Percentiles rank a stretch among this genome's conserved stretches.
phyloP scores from a whole-genome alignment of 2,329 filamentous ascomycete species.

The Exophiala spinifera region DNA sequence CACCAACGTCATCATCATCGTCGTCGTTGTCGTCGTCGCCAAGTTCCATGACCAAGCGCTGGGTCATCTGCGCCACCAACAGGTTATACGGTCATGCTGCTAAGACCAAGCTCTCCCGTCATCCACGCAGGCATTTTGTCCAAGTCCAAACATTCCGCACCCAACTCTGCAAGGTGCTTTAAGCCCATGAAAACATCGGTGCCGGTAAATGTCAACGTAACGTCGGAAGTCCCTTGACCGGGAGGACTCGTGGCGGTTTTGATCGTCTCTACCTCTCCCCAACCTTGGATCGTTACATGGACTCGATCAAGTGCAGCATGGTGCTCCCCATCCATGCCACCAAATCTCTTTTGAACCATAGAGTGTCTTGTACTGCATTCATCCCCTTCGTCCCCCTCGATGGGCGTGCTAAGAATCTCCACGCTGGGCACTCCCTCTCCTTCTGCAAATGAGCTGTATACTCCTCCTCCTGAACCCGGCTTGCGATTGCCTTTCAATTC shows the following conservation, averaged over 20 bases:
- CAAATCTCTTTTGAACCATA: slow-evolving; percentile 21
- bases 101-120: slow-evolving; percentile 82
- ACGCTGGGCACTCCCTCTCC: not conserved
- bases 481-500: slow-evolving; percentile 67
- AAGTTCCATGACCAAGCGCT: not conserved
- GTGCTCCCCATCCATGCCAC: slow-evolving; percentile 13
- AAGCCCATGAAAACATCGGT: slow-evolving; percentile 78
- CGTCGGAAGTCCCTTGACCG: slow-evolving; percentile 25
- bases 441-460: slow-evolving; percentile 69
- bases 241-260: not conserved
- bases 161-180: slow-evolving; percentile 71
- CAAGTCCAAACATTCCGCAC: slow-evolving; percentile 60
- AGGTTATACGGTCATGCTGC: slow-evolving; percentile 60
- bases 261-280: not conserved
- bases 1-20: not conserved
- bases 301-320: slow-evolving; percentile 26
- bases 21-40: too few species aligned
- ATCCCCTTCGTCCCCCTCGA: slow-evolving; percentile 1
- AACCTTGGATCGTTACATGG: slow-evolving; percentile 18
- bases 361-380: not conserved
- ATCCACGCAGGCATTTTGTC: slow-evolving; percentile 83
- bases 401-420: too few species aligned
- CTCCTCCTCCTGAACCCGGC: slow-evolving; percentile 69
- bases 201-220: slow-evolving; percentile 66
- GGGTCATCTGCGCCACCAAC: not conserved